Percentiles rank a stretch among this genome's conserved stretches.
Evolutionary conservation across 1,284 basidiomycete species (phyloP).

Genomic region (Bjerkandera adusta): DNA sequence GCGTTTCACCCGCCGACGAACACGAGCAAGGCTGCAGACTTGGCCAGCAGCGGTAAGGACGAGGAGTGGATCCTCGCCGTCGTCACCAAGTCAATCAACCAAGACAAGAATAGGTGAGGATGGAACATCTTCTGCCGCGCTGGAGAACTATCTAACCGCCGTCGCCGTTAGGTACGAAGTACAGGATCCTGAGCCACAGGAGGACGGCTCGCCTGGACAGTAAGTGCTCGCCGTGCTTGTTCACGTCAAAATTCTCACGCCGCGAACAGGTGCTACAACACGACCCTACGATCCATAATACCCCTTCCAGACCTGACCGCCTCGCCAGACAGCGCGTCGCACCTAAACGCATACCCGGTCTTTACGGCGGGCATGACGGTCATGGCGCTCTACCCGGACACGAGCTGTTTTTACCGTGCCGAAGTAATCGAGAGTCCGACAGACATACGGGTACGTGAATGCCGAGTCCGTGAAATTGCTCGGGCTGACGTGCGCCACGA

Average conservation of each 20-base stretch:
- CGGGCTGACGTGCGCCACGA: conserved; percentile 11
- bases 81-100: conserved; percentile 64
- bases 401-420: conserved; percentile 83
- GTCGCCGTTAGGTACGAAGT: conserved; percentile 63
- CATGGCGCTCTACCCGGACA: conserved; percentile 81
- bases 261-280: conserved; percentile 56
- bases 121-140: conserved; percentile 2
- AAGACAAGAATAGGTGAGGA: conserved; percentile 62
- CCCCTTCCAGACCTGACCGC: conserved; percentile 74
- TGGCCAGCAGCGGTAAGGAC: conserved; percentile 47
- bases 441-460: conserved; percentile 50
- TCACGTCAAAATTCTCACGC: conserved; percentile 1
- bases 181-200: conserved; percentile 76
- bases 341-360: conserved; percentile 66
- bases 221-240: conserved; percentile 43
- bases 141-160: background rate
- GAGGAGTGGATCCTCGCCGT: conserved; percentile 82
- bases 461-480: background rate
- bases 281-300: conserved; percentile 66
- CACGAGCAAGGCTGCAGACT: conserved; percentile 44
- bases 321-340: conserved; percentile 51
- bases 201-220: conserved; percentile 71
- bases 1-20: conserved; percentile 69
- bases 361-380: conserved; percentile 71
- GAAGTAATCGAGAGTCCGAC: conserved; percentile 69